Evolutionary conservation across 257 asterid genomes (phyloP).

Genomic region (Haberlea rhodopensis): DNA sequence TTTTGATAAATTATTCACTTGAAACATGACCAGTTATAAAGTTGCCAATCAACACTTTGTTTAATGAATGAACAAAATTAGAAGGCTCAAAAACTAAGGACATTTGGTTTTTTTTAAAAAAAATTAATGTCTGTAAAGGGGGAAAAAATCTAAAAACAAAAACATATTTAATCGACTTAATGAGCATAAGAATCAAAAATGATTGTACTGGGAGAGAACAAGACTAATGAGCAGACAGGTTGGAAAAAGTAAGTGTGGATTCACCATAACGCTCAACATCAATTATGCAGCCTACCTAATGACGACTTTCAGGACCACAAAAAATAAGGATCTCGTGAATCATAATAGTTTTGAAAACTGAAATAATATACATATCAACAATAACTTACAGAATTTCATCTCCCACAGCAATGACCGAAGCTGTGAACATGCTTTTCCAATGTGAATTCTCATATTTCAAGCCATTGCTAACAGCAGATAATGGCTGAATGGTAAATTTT

Average conservation of each 20-base stretch:
- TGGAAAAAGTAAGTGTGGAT: neutral
- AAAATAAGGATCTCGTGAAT: conserved; percentile 18
- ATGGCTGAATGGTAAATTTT: conserved; percentile 44
- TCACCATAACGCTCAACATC: neutral
- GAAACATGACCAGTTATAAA: neutral
- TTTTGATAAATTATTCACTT: neutral
- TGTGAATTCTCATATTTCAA: conserved; percentile 39
- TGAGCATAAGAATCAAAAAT: neutral
- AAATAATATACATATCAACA: conserved; percentile 20
- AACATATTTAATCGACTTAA: neutral
- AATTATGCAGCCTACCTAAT: neutral
- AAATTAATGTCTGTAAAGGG: neutral
- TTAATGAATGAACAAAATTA: neutral
- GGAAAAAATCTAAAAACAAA: too few relatives aligned
- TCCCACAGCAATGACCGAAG: conserved; percentile 79
- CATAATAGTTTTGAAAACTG: neutral
- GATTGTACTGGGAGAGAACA: neutral
- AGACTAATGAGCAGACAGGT: neutral
- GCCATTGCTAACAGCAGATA: conserved; percentile 53
- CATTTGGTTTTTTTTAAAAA: neutral
- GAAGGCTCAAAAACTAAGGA: neutral
- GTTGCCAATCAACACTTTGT: neutral
- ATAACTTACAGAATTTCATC: conserved; percentile 91
- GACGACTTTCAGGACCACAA: conserved; percentile 4
- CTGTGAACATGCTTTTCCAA: conserved; percentile 43